Conservation (phyloP, 2,329 filamentous ascomycete species). For the Thelonectria olida region DNA sequence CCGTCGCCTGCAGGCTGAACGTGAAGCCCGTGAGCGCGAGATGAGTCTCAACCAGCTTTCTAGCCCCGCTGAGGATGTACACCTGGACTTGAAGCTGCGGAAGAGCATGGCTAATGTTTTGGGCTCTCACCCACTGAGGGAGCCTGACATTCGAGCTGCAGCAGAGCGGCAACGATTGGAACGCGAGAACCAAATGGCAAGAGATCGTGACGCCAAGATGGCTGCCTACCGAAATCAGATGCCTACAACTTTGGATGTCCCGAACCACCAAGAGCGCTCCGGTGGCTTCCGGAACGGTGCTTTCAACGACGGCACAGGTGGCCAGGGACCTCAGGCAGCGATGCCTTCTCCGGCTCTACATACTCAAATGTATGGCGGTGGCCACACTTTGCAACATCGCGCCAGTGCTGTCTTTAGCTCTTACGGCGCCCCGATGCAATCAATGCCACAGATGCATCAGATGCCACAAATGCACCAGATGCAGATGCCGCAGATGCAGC, state of each 20-base stretch:
- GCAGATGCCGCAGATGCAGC: conserved; percentile 19
- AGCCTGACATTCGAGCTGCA: conserved; percentile 50
- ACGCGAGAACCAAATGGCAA: conserved; percentile 51
- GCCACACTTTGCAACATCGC: conserved; percentile 34
- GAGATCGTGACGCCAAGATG: conserved; percentile 59
- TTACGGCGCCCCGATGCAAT: conserved; percentile 40
- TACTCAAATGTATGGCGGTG: conserved; percentile 36
- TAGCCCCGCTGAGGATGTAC: conserved; percentile 22
- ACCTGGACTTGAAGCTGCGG: conserved; percentile 42
- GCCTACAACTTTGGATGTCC: conserved; percentile 51
- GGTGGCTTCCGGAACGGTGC: conserved; percentile 61
- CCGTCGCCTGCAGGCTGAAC: conserved; percentile 75
- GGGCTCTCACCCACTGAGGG: conserved; percentile 52
- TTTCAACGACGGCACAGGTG: conserved; percentile 64
- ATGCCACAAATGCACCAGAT: no score
- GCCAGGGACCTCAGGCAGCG: conserved; percentile 40
- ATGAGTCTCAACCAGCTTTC: conserved; percentile 51
- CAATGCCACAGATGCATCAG: no score
- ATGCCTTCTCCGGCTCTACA: conserved; percentile 41
- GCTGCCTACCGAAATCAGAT: conserved; percentile 59
- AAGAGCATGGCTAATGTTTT: conserved; percentile 70
- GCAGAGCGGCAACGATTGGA: conserved; percentile 53
- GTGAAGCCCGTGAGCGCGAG: conserved; percentile 69
- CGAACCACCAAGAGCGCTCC: conserved; percentile 40
- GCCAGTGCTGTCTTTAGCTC: conserved; percentile 45